Percentiles rank a stretch among this genome's conserved stretches.
These are phyloP conservation scores for Neurospora tetrasperma DNA, from an alignment of 495 filamentous ascomycete genomes.

Conservation along the genomic window DNA sequence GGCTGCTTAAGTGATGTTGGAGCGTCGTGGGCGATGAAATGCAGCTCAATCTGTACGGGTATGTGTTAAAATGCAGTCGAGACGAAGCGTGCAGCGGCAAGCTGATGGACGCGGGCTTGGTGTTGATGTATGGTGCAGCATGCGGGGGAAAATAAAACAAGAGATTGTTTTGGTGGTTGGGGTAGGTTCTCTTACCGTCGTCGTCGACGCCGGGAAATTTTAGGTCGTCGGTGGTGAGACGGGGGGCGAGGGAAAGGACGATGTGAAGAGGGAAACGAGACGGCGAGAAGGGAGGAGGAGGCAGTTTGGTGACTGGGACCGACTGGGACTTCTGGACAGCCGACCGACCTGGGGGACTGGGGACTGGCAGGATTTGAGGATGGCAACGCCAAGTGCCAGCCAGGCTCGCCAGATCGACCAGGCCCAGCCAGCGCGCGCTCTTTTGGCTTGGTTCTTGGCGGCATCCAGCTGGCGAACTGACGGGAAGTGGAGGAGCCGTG, in stretches of 20 bases:
- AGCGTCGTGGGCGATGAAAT: neutral
- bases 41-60: neutral
- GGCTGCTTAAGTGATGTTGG: neutral
- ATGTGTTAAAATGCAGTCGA: conserved; percentile 1
- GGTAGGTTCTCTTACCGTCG: neutral
- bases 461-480: neutral
- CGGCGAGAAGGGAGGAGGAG: neutral
- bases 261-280: conserved; percentile 1
- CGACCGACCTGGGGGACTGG: neutral
- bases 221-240: neutral
- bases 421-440: neutral
- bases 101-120: neutral
- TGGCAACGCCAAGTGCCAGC: neutral
- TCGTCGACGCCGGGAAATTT: neutral
- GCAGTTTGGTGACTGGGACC: neutral
- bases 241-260: neutral
- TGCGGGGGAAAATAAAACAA: neutral
- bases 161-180: neutral
- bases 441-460: neutral
- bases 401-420: neutral
- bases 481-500: neutral
- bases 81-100: neutral
- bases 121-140: neutral
- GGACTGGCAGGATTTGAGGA: conserved; percentile 1
- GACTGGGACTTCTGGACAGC: neutral